Evolutionary conservation across 2,329 filamentous ascomycete genomes (phyloP).

Genomic region (Lachnellula hyalina): DNA sequence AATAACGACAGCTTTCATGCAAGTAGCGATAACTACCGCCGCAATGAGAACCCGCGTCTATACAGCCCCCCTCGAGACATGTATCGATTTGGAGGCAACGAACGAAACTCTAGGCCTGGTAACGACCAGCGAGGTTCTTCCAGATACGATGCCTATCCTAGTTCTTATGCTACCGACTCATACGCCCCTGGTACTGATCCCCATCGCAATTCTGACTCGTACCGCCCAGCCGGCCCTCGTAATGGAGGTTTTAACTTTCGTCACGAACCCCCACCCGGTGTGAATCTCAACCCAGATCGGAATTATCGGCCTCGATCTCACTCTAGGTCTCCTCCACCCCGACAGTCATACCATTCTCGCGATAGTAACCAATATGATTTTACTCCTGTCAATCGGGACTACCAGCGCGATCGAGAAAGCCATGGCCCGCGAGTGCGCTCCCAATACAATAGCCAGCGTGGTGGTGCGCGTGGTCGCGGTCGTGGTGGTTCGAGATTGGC

Average conservation of each 20-base stretch:
- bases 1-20: neutral
- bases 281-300: slow-evolving; percentile 21
- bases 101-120: neutral
- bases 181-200: slow-evolving; percentile 13
- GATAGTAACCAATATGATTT: slow-evolving; percentile 5
- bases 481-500: slow-evolving; percentile 28
- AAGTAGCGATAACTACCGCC: slow-evolving; percentile 1
- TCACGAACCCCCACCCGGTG: slow-evolving; percentile 26
- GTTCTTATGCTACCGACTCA: slow-evolving; percentile 4
- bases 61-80: neutral
- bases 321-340: slow-evolving; percentile 13
- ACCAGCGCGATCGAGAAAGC: neutral
- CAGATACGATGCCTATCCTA: slow-evolving; percentile 4
- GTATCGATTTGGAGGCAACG: neutral
- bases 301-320: slow-evolving; percentile 18
- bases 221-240: slow-evolving; percentile 11
- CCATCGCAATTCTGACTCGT: slow-evolving; percentile 11
- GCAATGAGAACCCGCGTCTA: neutral
- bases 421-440: neutral
- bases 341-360: slow-evolving; percentile 6
- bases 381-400: neutral
- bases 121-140: slow-evolving; percentile 11
- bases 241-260: slow-evolving; percentile 27
- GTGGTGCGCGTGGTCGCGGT: slow-evolving; percentile 21
- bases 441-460: slow-evolving; percentile 5